phyloP scores from a whole-genome alignment of 1,139 yeast genomes.

The Pichiaceae sp. region DNA sequence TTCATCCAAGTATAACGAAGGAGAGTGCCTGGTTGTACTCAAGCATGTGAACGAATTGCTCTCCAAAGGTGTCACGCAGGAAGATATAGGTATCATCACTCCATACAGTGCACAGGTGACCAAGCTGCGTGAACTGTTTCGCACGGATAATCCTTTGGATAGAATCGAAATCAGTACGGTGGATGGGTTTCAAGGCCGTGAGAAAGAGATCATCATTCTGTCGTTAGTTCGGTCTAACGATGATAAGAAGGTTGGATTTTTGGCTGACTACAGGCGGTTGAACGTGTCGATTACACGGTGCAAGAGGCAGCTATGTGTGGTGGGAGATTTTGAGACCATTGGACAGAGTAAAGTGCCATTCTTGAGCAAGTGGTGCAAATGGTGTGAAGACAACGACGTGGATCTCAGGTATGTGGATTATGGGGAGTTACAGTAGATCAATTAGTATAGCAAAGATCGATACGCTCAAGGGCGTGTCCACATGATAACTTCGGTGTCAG shows the following conservation, averaged over 20 bases:
- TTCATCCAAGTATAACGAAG: constrained; percentile 62
- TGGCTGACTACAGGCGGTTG: constrained; percentile 60
- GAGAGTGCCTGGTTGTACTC: constrained; percentile 57
- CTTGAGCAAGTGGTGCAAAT: constrained; percentile 58
- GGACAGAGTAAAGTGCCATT: constrained; percentile 34
- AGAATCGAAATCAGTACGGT: constrained; percentile 75
- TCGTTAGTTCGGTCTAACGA: constrained; percentile 81
- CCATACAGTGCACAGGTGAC: constrained; percentile 88
- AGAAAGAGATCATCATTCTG: constrained; percentile 81
- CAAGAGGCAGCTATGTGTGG: constrained; percentile 71
- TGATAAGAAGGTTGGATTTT: constrained; percentile 53
- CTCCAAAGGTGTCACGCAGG: constrained; percentile 36
- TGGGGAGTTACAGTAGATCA: constrained; percentile 13
- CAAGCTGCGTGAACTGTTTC: constrained; percentile 38
- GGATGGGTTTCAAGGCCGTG: constrained; percentile 94
- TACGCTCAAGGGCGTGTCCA: constrained; percentile 22
- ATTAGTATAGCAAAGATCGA: constrained; percentile 3
- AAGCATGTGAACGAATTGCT: constrained; percentile 47
- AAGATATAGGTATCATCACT: constrained; percentile 71
- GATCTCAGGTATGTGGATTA: constrained; percentile 50
- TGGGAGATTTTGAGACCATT: constrained; percentile 75
- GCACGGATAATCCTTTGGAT: constrained; percentile 28
- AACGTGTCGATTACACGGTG: constrained; percentile 94
- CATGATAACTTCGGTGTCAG: constrained; percentile 45
- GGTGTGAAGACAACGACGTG: constrained; percentile 53